Percentiles rank a stretch among this genome's conserved stretches.
Conservation (phyloP, 257 asterid genomes). For the Przewalskia tangutica region DNA sequence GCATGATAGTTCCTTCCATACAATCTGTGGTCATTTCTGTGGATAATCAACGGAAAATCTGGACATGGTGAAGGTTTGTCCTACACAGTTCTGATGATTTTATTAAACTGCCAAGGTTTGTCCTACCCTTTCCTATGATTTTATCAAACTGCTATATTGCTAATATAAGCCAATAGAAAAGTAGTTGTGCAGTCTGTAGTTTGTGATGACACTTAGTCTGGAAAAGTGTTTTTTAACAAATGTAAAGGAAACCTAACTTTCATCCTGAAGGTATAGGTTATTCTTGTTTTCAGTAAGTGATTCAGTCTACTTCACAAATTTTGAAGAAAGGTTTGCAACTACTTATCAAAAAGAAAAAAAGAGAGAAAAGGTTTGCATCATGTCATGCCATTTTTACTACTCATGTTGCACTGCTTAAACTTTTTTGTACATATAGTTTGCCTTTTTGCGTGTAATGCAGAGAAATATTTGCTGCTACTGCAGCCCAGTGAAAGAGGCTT, state of each 20-base stretch:
- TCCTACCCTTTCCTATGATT: neutral
- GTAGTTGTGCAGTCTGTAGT: neutral
- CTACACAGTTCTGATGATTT: neutral
- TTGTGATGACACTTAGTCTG: neutral
- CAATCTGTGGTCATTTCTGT: neutral
- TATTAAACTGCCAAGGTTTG: neutral
- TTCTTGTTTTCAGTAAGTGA: neutral
- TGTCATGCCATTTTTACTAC: neutral
- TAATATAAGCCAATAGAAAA: neutral
- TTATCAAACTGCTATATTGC: neutral
- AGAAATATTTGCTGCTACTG: neutral
- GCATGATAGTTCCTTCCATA: neutral
- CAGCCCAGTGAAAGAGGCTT: neutral
- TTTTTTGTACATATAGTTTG: neutral
- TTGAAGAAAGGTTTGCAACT: neutral
- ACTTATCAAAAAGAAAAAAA: too few species aligned
- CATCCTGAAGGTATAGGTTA: neutral
- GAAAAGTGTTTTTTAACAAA: neutral
- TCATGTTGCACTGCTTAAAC: neutral
- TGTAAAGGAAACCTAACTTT: neutral
- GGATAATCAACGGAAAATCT: neutral
- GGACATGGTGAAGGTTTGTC: neutral
- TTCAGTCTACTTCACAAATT: neutral
- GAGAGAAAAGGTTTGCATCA: neutral
- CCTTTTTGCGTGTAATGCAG: neutral